A percentile compares a stretch with the other conserved stretches of the same genome.
Evolutionary conservation across 2,329 filamentous ascomycete species (phyloP).

Genomic region (Fusarium sterilihyphosum): DNA sequence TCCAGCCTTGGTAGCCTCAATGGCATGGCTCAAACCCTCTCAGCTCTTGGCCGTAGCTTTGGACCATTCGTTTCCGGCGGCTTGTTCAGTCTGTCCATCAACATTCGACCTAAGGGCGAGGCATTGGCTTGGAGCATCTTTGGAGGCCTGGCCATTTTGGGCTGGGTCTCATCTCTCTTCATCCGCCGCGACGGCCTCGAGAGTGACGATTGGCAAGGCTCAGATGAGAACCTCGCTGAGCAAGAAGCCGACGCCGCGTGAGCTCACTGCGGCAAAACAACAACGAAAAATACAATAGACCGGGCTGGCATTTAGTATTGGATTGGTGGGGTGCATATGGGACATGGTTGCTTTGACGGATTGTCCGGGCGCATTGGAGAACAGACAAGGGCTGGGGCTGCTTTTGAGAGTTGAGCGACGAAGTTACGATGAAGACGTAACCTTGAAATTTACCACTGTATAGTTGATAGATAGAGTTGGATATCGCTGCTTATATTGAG

Average conservation of each 20-base stretch:
- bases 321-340: neutral
- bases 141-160: constrained; percentile 81
- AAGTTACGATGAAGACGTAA: neutral
- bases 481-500: neutral
- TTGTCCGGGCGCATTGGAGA: constrained; percentile 7
- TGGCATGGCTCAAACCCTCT: constrained; percentile 92
- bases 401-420: constrained; percentile 4
- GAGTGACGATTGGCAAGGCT: constrained; percentile 63
- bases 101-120: constrained; percentile 82
- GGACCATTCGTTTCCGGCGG: constrained; percentile 90
- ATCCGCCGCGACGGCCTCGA: constrained; percentile 73
- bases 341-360: neutral
- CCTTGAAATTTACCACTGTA: neutral
- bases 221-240: constrained; percentile 34
- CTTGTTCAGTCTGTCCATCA: constrained; percentile 82
- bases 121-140: constrained; percentile 88
- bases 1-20: constrained; percentile 90
- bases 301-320: neutral
- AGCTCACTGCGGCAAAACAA: neutral
- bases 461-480: constrained; percentile 1
- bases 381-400: neutral
- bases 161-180: constrained; percentile 81
- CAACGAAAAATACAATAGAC: constrained; percentile 7
- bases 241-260: constrained; percentile 15
- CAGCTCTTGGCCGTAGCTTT: constrained; percentile 86